These are phyloP conservation scores for Phlyctochytrium arcticum DNA, from an alignment of 192 early-diverging fungal species.

Conservation along the genomic window DNA sequence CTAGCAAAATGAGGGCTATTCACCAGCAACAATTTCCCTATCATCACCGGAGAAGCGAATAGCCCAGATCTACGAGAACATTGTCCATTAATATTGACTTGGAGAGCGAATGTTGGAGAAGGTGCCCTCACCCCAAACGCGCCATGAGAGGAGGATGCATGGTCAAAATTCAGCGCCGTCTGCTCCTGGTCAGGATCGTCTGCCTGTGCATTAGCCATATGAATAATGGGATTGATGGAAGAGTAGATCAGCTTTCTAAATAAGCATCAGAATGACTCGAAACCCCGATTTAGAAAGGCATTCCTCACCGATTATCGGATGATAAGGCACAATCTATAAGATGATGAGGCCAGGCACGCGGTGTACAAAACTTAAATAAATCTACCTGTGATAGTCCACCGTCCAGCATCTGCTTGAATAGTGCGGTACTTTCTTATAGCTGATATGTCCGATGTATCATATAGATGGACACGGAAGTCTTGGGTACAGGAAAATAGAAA, in stretches of 20 bases:
- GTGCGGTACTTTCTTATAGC: conserved; percentile 30
- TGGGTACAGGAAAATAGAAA: conserved; percentile 56
- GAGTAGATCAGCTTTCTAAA: conserved; percentile 51
- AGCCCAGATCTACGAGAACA: conserved; percentile 51
- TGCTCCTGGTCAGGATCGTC: conserved; percentile 1
- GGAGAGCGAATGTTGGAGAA: too few species aligned
- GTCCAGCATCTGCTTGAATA: conserved; percentile 45
- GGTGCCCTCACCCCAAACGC: conserved; percentile 12
- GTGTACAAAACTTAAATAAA: too few species aligned
- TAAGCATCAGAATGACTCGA: too few species aligned
- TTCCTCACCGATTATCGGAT: conserved; percentile 38
- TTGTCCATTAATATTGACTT: too few species aligned
- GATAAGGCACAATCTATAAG: conserved; percentile 16
- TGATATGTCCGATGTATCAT: conserved; percentile 45
- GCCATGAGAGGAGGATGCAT: background rate
- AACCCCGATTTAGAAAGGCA: background rate
- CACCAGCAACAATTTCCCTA: conserved; percentile 60
- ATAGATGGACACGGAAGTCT: conserved; percentile 58
- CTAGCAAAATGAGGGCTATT: too few species aligned
- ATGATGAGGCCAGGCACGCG: too few species aligned
- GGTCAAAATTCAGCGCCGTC: conserved; percentile 3
- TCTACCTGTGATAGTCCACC: conserved; percentile 65
- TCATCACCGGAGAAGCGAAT: conserved; percentile 58
- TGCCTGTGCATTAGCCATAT: conserved; percentile 30
- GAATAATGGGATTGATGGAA: conserved; percentile 57